A percentile compares a stretch with the other conserved stretches of the same genome.
Conservation (phyloP, 1,139 yeast species). For the Petasospora rhodanensis region DNA sequence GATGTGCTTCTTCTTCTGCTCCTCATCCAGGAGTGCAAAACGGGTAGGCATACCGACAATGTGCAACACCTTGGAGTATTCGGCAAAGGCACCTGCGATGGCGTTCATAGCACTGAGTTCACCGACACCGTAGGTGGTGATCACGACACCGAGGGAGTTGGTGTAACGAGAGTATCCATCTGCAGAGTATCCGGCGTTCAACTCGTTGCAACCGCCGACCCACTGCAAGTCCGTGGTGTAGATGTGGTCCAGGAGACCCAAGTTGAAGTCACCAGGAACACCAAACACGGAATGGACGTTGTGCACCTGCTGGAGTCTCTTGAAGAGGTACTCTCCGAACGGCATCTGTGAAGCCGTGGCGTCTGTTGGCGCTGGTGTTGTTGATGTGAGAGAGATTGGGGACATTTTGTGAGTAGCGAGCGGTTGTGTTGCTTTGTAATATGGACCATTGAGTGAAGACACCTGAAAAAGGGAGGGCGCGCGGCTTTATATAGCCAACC, state of each 20-base stretch:
- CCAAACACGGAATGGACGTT: constrained; percentile 37
- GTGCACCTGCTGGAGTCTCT: constrained; percentile 41
- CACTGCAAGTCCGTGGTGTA: constrained; percentile 40
- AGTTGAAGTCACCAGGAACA: constrained; percentile 54
- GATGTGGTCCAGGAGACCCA: constrained; percentile 50
- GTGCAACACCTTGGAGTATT: constrained; percentile 58
- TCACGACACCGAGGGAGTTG: constrained; percentile 50
- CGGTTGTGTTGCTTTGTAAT: too few relatives aligned
- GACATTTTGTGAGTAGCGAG: background rate
- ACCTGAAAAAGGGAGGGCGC: background rate
- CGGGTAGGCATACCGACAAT: constrained; percentile 60
- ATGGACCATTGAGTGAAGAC: too few relatives aligned
- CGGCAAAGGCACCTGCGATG: constrained; percentile 64
- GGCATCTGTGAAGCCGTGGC: constrained; percentile 21
- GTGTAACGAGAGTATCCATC: constrained; percentile 67
- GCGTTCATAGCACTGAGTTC: constrained; percentile 68
- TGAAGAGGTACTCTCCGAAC: constrained; percentile 47
- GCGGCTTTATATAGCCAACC: too few relatives aligned
- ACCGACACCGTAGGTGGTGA: constrained; percentile 73
- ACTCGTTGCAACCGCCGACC: constrained; percentile 53
- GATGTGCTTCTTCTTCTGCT: constrained; percentile 26
- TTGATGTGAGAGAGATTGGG: background rate
- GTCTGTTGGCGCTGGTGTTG: background rate
- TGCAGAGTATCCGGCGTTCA: constrained; percentile 57
- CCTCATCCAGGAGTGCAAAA: constrained; percentile 32